phyloP scores from a whole-genome alignment of 495 filamentous ascomycete genomes.

The Pseudoneurospora amorphoporcata region DNA sequence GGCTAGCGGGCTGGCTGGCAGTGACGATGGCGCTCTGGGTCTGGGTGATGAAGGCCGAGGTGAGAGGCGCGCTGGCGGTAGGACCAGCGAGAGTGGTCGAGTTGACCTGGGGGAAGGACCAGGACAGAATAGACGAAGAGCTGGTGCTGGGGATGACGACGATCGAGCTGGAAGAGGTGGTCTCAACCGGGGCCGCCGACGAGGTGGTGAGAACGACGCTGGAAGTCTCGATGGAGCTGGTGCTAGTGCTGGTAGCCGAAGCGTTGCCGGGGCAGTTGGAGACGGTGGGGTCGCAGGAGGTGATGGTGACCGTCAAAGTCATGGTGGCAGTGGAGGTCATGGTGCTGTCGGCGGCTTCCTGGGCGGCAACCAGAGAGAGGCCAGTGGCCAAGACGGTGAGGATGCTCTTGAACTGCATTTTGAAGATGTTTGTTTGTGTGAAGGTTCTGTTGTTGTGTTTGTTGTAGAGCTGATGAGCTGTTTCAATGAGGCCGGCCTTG shows the following conservation, averaged over 20 bases:
- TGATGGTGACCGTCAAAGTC: constrained; percentile 38
- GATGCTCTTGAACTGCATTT: constrained; percentile 31
- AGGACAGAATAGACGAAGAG: constrained; percentile 11
- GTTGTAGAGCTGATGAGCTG: not conserved
- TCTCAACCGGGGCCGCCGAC: not conserved
- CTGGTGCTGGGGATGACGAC: not conserved
- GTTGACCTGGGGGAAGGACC: constrained; percentile 25
- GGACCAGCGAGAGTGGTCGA: constrained; percentile 27
- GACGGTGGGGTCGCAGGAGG: constrained; percentile 34
- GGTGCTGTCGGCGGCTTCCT: constrained; percentile 19
- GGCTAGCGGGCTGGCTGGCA: constrained; percentile 9
- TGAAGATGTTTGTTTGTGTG: constrained; percentile 11
- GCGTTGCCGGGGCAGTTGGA: constrained; percentile 33
- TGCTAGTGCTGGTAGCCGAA: constrained; percentile 17
- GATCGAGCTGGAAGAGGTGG: constrained; percentile 1
- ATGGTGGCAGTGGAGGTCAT: constrained; percentile 34
- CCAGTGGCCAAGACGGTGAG: constrained; percentile 22
- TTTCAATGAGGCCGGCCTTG: constrained; percentile 3
- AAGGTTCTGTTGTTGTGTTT: not conserved
- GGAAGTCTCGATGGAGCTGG: constrained; percentile 4
- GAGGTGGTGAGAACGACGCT: not conserved
- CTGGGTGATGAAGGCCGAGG: constrained; percentile 15
- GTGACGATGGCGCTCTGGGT: constrained; percentile 17
- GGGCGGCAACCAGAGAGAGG: constrained; percentile 17
- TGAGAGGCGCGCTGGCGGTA: constrained; percentile 25